Evolutionary conservation across 805 yeast genomes (phyloP).

Genomic region (Lipomyces mesembrius): DNA sequence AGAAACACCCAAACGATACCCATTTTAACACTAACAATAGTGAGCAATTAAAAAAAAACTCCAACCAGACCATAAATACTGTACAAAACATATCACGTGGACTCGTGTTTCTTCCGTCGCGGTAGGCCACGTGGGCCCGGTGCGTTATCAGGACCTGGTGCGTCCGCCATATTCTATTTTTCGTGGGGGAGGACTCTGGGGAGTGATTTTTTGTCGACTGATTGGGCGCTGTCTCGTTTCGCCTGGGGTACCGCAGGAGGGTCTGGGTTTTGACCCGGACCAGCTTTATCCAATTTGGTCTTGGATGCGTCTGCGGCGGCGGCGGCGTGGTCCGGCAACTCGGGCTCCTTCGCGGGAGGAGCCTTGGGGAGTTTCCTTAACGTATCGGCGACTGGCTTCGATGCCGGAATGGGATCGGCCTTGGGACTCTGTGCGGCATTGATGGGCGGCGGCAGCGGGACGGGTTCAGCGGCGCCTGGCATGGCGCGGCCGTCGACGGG

Average conservation of each 20-base stretch:
- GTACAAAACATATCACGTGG: neutral
- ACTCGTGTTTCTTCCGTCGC: neutral
- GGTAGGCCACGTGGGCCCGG: neutral
- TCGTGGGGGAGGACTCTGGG: neutral
- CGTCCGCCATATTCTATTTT: neutral
- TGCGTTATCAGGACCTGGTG: constrained; percentile 3
- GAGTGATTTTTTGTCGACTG: neutral
- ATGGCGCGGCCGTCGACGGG: constrained; percentile 12
- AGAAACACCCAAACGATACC: too few relatives aligned
- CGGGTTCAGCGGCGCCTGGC: neutral
- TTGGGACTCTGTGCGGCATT: neutral
- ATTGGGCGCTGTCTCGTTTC: neutral
- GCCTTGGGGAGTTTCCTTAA: neutral
- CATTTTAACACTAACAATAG: too few relatives aligned
- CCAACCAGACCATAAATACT: too few relatives aligned
- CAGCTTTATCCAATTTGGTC: neutral
- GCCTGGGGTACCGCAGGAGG: neutral
- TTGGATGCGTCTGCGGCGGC: neutral
- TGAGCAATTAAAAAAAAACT: too few relatives aligned
- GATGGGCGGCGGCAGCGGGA: neutral
- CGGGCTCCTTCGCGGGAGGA: neutral
- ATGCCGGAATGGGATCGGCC: neutral
- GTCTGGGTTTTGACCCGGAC: neutral
- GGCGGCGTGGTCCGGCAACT: neutral
- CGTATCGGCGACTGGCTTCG: neutral